A percentile compares a stretch with the other conserved stretches of the same genome.
phyloP scores from a whole-genome alignment of 106 monocot species.

The Dioscorea zingiberensis region DNA sequence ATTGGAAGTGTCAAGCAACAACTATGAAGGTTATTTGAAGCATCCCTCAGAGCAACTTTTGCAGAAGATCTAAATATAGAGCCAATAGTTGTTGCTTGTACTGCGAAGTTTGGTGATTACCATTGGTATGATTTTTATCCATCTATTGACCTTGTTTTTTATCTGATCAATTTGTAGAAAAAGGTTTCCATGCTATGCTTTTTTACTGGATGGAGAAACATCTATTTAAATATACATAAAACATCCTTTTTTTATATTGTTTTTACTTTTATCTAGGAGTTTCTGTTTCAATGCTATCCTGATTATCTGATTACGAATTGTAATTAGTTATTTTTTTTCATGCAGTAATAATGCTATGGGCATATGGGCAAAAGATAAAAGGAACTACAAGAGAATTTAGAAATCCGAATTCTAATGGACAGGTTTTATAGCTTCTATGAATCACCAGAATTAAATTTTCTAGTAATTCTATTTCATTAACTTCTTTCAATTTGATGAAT shows the following conservation, averaged over 20 bases:
- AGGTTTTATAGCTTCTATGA: constrained; percentile 40
- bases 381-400: constrained; percentile 65
- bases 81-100: constrained; percentile 55
- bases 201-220: background rate
- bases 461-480: too few relatives aligned
- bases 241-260: background rate
- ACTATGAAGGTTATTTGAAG: constrained; percentile 42
- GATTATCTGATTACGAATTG: background rate
- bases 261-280: background rate
- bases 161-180: background rate
- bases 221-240: too few relatives aligned
- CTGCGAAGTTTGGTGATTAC: constrained; percentile 75
- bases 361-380: constrained; percentile 75
- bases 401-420: constrained; percentile 82
- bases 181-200: background rate
- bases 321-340: background rate
- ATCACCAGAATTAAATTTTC: too few relatives aligned
- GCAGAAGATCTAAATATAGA: constrained; percentile 46
- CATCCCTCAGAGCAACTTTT: constrained; percentile 37
- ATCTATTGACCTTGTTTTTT: background rate
- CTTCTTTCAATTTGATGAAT: too few relatives aligned
- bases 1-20: constrained; percentile 68
- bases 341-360: constrained; percentile 97
- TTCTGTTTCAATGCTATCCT: background rate
- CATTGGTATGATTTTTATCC: constrained; percentile 58